phyloP scores from a whole-genome alignment of 441 rosid species.

The Sinapis alba region DNA sequence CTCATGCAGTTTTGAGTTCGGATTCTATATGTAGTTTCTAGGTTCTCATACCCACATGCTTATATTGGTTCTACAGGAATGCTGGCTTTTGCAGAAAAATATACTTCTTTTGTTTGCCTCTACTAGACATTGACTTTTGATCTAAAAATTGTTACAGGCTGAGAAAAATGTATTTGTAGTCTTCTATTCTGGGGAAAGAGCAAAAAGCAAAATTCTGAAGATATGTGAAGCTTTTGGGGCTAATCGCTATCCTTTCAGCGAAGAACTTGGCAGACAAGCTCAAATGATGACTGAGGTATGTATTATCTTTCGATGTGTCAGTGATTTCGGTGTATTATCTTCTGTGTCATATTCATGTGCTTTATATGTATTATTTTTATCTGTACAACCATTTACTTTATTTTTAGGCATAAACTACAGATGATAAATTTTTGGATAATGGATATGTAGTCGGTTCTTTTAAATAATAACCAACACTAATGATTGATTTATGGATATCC shows the following conservation, averaged over 20 bases:
- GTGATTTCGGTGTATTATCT: constrained; percentile 12
- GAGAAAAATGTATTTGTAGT: constrained; percentile 86
- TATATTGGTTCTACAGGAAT: constrained; percentile 14
- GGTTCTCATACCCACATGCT: constrained; percentile 6
- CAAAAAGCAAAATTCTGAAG: constrained; percentile 78
- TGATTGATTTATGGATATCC: constrained; percentile 5
- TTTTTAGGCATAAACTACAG: not conserved
- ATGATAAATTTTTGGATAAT: not conserved
- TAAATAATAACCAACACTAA: not conserved
- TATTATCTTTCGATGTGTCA: constrained; percentile 12
- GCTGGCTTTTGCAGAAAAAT: not conserved
- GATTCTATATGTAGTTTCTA: not conserved
- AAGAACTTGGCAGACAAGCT: constrained; percentile 69
- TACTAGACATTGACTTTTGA: constrained; percentile 27
- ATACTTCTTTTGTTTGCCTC: constrained; percentile 24
- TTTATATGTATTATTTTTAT: not conserved
- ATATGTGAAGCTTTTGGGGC: constrained; percentile 97
- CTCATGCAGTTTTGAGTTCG: not conserved
- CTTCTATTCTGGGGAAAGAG: constrained; percentile 89
- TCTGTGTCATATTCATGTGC: constrained; percentile 10
- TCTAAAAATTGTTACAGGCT: constrained; percentile 48
- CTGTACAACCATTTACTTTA: not conserved
- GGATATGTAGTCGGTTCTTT: constrained; percentile 8
- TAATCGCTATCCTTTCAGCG: constrained; percentile 81
- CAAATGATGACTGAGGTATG: constrained; percentile 68